Evolutionary conservation across 2,329 filamentous ascomycete species (phyloP).

Genomic region (Epichloe gansuensis): DNA sequence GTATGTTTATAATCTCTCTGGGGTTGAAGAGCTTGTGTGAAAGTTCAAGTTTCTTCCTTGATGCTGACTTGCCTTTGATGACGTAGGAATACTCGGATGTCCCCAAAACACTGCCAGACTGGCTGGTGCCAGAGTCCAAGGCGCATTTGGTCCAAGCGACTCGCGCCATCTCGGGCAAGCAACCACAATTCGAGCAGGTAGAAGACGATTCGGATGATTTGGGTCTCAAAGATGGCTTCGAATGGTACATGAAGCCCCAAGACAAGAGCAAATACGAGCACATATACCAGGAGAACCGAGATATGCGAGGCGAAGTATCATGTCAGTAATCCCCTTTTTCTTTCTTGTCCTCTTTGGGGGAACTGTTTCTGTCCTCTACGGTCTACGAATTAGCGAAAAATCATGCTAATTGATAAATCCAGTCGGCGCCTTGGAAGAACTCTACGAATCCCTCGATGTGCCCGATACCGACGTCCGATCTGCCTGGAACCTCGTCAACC

Average conservation of each 20-base stretch:
- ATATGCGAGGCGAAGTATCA: slow-evolving; percentile 71
- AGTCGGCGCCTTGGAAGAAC: slow-evolving; percentile 68
- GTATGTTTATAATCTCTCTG: slow-evolving; percentile 32
- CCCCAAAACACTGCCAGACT: slow-evolving; percentile 77
- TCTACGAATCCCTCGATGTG: slow-evolving; percentile 72
- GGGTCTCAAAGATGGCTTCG: slow-evolving; percentile 89
- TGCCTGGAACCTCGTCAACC: slow-evolving; percentile 96
- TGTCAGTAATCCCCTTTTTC: slow-evolving; percentile 38
- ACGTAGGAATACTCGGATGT: slow-evolving; percentile 77
- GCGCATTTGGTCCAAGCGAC: slow-evolving; percentile 78
- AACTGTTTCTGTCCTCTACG: no score
- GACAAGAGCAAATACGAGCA: slow-evolving; percentile 94
- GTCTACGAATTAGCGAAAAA: no score
- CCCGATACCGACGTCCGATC: slow-evolving; percentile 72
- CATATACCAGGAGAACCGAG: slow-evolving; percentile 88
- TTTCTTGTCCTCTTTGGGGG: no score
- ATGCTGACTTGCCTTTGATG: not conserved
- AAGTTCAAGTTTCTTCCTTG: not conserved
- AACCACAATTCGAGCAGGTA: slow-evolving; percentile 73
- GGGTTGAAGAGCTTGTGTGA: not conserved
- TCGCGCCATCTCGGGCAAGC: slow-evolving; percentile 65
- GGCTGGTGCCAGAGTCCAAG: slow-evolving; percentile 94
- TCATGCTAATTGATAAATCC: slow-evolving; percentile 3
- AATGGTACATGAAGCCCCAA: slow-evolving; percentile 95
- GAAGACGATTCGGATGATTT: slow-evolving; percentile 72